Conservation (phyloP, 129 eudicot genomes). For the Artemisia annua region DNA sequence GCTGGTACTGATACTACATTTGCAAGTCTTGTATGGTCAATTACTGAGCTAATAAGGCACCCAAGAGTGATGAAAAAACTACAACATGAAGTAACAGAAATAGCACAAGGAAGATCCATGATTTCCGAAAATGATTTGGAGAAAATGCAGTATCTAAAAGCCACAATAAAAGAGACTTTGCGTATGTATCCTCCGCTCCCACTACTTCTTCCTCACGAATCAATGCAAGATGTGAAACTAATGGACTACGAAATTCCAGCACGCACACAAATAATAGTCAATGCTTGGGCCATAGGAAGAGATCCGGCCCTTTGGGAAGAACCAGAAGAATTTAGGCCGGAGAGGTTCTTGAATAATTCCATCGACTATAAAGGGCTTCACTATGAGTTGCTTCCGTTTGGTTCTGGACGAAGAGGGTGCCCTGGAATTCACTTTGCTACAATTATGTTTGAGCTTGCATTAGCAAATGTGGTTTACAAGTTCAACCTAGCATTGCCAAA, state of each 20-base stretch:
- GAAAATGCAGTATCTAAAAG: background rate
- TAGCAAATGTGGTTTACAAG: conserved; percentile 4
- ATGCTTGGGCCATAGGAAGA: conserved; percentile 13
- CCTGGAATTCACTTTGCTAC: conserved; percentile 5
- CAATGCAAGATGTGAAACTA: conserved; percentile 1
- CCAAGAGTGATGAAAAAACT: conserved; percentile 15
- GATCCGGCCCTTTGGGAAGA: background rate
- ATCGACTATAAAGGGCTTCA: conserved; percentile 1
- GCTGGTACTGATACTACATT: conserved; percentile 9
- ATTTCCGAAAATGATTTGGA: conserved; percentile 11
- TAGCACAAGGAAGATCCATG: conserved; percentile 1
- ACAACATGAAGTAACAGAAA: conserved; percentile 10
- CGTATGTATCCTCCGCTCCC: conserved; percentile 7
- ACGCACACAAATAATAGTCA: background rate
- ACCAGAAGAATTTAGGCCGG: conserved; percentile 1
- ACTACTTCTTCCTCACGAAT: conserved; percentile 8
- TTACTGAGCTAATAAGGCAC: conserved; percentile 6
- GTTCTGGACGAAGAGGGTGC: conserved; percentile 16
- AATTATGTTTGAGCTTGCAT: background rate
- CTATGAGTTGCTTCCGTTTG: conserved; percentile 13
- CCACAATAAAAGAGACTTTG: conserved; percentile 3
- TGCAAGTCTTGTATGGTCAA: conserved; percentile 7
- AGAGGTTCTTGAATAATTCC: conserved; percentile 10
- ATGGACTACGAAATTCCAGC: conserved; percentile 1
- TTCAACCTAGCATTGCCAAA: background rate